These are phyloP conservation scores for Scleromitrula shiraiana DNA, from an alignment of 2,329 filamentous ascomycete species.

Conservation along the genomic window DNA sequence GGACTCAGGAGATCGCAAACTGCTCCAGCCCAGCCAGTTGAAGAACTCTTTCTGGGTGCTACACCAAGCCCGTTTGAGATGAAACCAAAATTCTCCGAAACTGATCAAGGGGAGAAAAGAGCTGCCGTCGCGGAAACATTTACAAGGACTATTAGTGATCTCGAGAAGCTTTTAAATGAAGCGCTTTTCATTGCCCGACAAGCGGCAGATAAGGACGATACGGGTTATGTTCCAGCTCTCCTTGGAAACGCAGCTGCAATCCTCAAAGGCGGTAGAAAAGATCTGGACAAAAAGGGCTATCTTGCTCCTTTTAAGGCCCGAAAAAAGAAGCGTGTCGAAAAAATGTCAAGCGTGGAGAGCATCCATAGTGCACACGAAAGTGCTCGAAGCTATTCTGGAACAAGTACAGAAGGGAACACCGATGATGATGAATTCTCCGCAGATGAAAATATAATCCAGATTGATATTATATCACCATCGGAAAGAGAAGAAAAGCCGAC, in stretches of 20 bases:
- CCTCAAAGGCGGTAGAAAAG: conserved; percentile 18
- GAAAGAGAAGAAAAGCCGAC: not conserved
- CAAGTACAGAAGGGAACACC: conserved; percentile 16
- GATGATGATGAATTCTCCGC: conserved; percentile 6
- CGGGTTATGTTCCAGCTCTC: conserved; percentile 14
- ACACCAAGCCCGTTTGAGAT: conserved; percentile 6
- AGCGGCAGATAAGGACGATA: conserved; percentile 25
- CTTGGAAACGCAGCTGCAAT: conserved; percentile 20
- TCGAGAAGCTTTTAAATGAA: conserved; percentile 31
- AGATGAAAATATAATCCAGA: not conserved
- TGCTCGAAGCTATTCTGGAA: conserved; percentile 18
- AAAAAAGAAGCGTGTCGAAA: not conserved
- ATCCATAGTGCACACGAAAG: conserved; percentile 25
- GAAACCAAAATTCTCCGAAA: conserved; percentile 2
- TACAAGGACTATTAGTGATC: conserved; percentile 29
- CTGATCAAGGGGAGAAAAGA: conserved; percentile 7
- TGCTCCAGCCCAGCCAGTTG: conserved; percentile 9
- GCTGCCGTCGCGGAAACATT: conserved; percentile 24
- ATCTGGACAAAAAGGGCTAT: not conserved
- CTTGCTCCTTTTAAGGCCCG: not conserved
- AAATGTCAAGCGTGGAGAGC: conserved; percentile 13
- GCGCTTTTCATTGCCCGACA: conserved; percentile 31
- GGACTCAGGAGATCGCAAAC: conserved; percentile 11
- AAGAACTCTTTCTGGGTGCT: conserved; percentile 14
- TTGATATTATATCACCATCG: not conserved